phyloP scores from a whole-genome alignment of 805 yeast genomes.

The Candida pseudoglaebosa region DNA sequence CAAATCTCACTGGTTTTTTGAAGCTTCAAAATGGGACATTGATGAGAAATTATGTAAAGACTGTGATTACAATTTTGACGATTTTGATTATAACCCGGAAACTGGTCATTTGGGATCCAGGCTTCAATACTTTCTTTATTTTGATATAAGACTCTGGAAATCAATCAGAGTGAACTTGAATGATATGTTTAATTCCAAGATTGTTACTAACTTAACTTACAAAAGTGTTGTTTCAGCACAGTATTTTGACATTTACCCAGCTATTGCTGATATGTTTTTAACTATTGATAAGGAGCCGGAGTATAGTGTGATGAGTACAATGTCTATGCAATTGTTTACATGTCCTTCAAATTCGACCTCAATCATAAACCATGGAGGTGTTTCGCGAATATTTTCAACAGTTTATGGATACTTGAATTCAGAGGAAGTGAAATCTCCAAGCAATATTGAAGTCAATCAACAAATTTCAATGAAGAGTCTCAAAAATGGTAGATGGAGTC shows the following conservation, averaged over 20 bases:
- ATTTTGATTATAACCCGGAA: slow-evolving; percentile 22
- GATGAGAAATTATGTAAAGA: slow-evolving; percentile 38
- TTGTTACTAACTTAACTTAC: slow-evolving; percentile 57
- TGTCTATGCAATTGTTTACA: slow-evolving; percentile 85
- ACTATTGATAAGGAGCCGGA: slow-evolving; percentile 86
- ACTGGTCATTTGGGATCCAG: slow-evolving; percentile 45
- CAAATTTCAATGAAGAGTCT: slow-evolving; percentile 42
- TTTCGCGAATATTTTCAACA: slow-evolving; percentile 57
- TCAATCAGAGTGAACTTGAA: slow-evolving; percentile 53
- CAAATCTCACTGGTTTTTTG: slow-evolving; percentile 34
- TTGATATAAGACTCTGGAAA: slow-evolving; percentile 74
- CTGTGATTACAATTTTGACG: slow-evolving; percentile 42
- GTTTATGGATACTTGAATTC: slow-evolving; percentile 60
- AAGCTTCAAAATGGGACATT: slow-evolving; percentile 45
- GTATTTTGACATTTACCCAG: slow-evolving; percentile 80
- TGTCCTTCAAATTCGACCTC: slow-evolving; percentile 76
- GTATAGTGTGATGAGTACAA: slow-evolving; percentile 62
- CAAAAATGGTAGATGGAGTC: slow-evolving; percentile 74
- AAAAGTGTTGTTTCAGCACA: slow-evolving; percentile 66
- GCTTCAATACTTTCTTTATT: slow-evolving; percentile 54
- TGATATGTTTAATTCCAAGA: slow-evolving; percentile 59
- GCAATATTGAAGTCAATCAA: slow-evolving; percentile 34
- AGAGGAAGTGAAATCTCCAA: slow-evolving; percentile 45
- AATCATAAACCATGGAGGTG: slow-evolving; percentile 60
- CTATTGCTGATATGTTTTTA: slow-evolving; percentile 65